Percentiles rank a stretch among this genome's conserved stretches.
Conservation (phyloP, 805 yeast genomes). For the Candida palmyrensis region DNA sequence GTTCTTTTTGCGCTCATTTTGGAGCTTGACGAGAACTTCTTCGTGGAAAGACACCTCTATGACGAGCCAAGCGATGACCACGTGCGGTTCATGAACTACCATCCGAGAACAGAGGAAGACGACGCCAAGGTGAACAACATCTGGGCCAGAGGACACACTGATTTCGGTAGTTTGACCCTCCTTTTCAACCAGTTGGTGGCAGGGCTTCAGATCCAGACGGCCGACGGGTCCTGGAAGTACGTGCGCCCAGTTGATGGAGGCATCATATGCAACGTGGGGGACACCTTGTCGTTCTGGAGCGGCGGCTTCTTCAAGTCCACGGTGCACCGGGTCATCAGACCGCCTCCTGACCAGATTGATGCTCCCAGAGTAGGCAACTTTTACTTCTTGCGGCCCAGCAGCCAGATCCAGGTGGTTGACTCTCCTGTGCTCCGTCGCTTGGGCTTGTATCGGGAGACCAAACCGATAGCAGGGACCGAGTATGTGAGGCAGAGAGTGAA, state of each 20-base stretch:
- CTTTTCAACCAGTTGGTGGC: conserved; percentile 31
- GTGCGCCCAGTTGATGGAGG: conserved; percentile 27
- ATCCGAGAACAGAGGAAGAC: conserved; percentile 22
- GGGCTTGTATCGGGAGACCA: conserved; percentile 21
- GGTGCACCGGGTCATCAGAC: conserved; percentile 29
- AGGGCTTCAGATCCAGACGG: conserved; percentile 26
- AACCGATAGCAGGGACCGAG: conserved; percentile 23
- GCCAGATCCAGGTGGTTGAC: conserved; percentile 22
- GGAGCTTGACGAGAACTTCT: conserved; percentile 28
- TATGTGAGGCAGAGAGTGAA: conserved; percentile 25
- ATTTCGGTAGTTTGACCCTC: conserved; percentile 31
- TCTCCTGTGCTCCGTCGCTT: conserved; percentile 26
- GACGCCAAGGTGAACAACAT: conserved; percentile 24
- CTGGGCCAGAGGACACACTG: conserved; percentile 34
- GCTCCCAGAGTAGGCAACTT: conserved; percentile 29
- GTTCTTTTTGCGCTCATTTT: conserved; percentile 27
- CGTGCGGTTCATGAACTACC: conserved; percentile 28
- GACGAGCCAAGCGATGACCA: conserved; percentile 31
- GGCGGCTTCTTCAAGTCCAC: conserved; percentile 32
- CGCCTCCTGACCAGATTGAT: conserved; percentile 27
- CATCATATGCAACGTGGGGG: conserved; percentile 31
- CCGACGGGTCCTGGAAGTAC: conserved; percentile 28
- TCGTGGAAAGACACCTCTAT: conserved; percentile 25
- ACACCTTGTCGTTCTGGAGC: conserved; percentile 30
- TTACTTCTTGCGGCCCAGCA: conserved; percentile 29